Base-by-base conservation (phyloP, 2,329 filamentous ascomycete genomes). In the Colletotrichum spinosum region DNA sequence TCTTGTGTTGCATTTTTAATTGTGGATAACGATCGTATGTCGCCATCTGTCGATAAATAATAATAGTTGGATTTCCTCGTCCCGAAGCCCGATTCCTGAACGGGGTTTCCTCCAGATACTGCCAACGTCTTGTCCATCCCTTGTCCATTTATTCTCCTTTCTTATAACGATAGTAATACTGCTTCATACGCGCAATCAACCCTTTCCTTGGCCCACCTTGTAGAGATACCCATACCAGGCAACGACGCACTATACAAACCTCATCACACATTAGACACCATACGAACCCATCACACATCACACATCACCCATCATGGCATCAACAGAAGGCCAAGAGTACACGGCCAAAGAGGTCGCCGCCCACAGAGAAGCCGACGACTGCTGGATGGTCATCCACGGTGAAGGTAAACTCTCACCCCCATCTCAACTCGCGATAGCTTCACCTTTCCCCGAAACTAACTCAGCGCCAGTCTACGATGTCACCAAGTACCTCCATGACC, bases 361-460 rank as follows among this genome's bases (percentile, higher is more conserved):
- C 37, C 87, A 89, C 72, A 85, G 80, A 51, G 79, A 70, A 6
- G 74, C 75, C 11, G 73, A 77, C 10, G 83, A 88, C 71, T 72
- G 81, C 13, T 89, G 86, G 86, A 79, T 88, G 70, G 76, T 81
- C 25, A 81, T 89, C 37, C 84, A 87, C 55, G 84, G 85, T 42
- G 79, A 88, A 76, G 83, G 84, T 85, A 74, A 33, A 4, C 15
- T 35, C 13, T 9, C 52, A 8, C 8, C 42, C 44, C n/a, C 51
- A 37, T 33, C 1, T 34, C 12, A 12, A 17, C 17, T 17, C 17
- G 17, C 17, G 17, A 17, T 17, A 17, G 17, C 17, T 17, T 17
- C 17, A 17, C 17, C 17, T 17, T 2, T 17, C 17, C 2, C 17
- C 17, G 17, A 17, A 2, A 17, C 13, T 34, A 15, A 56, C 56